These are phyloP conservation scores for Rhodamnia argentea DNA, from an alignment of 345 rosid species.

Conservation along the genomic window DNA sequence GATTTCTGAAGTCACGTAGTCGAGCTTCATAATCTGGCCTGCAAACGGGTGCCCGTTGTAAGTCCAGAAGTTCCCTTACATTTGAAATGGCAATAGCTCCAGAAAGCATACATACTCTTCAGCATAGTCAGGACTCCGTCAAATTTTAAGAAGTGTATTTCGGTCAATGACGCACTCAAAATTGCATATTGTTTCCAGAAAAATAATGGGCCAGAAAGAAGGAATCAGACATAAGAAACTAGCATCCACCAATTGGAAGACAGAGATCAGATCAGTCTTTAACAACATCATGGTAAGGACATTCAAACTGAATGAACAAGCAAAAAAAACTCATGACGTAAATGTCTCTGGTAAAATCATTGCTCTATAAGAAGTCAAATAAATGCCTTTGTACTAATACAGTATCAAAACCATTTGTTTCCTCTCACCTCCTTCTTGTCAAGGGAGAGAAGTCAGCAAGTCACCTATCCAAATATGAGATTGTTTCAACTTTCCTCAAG, in stretches of 20 bases:
- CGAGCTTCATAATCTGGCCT: conserved; percentile 96
- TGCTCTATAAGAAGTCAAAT: neutral
- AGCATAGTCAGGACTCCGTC: conserved; percentile 95
- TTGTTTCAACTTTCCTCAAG: neutral
- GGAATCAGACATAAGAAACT: neutral
- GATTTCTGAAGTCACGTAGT: conserved; percentile 66
- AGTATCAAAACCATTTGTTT: neutral
- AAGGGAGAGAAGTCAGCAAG: neutral
- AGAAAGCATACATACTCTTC: conserved; percentile 62
- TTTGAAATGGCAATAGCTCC: conserved; percentile 6
- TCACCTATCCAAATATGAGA: neutral
- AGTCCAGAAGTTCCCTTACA: conserved; percentile 5
- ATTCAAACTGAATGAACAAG: neutral
- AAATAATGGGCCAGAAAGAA: conserved; percentile 56
- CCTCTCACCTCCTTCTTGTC: neutral
- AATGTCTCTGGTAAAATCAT: neutral
- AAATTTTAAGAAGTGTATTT: conserved; percentile 94
- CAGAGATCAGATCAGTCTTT: neutral
- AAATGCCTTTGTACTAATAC: neutral
- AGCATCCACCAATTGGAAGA: neutral
- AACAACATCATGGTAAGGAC: neutral
- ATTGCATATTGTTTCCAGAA: conserved; percentile 94
- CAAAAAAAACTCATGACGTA: neutral
- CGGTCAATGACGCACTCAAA: conserved; percentile 85
- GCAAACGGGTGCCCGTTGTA: conserved; percentile 15